Conservation (phyloP, 2,329 filamentous ascomycete genomes). For the Penicillium sp. region DNA sequence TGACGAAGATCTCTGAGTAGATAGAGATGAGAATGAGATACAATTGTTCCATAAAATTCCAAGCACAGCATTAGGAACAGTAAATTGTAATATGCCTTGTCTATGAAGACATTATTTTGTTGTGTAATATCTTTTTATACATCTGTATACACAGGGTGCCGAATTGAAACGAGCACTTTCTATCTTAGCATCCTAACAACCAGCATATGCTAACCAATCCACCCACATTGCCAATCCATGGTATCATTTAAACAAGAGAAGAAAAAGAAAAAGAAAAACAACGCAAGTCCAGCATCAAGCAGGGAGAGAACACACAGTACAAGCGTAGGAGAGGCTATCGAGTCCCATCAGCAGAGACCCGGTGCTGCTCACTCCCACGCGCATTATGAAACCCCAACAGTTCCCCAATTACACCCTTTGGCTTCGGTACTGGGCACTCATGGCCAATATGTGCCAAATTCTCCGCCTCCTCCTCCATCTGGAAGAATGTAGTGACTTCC, state of each 20-base stretch:
- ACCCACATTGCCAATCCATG: slow-evolving; percentile 19
- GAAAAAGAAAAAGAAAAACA: slow-evolving; percentile 12
- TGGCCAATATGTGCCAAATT: slow-evolving; percentile 52
- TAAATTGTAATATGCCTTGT: background rate
- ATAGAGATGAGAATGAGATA: background rate
- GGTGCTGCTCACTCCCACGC: slow-evolving; percentile 20
- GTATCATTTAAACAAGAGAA: slow-evolving; percentile 24
- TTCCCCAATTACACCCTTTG: slow-evolving; percentile 72
- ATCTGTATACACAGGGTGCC: background rate
- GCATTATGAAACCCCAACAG: slow-evolving; percentile 66
- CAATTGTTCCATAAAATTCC: background rate
- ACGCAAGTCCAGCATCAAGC: background rate
- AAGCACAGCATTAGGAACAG: background rate
- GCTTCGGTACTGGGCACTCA: slow-evolving; percentile 92
- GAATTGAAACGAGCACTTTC: background rate
- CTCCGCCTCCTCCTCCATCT: slow-evolving; percentile 43
- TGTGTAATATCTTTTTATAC: background rate
- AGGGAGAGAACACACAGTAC: background rate
- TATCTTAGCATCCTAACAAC: background rate
- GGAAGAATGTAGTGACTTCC: slow-evolving; percentile 46
- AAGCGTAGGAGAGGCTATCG: slow-evolving; percentile 4
- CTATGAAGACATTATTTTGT: background rate
- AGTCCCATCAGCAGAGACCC: slow-evolving; percentile 16
- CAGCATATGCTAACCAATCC: slow-evolving; percentile 3
- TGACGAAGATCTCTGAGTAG: slow-evolving; percentile 7